Evolutionary conservation across 305 asterid genomes (phyloP).

Genomic region (Fraxinus sp.): DNA sequence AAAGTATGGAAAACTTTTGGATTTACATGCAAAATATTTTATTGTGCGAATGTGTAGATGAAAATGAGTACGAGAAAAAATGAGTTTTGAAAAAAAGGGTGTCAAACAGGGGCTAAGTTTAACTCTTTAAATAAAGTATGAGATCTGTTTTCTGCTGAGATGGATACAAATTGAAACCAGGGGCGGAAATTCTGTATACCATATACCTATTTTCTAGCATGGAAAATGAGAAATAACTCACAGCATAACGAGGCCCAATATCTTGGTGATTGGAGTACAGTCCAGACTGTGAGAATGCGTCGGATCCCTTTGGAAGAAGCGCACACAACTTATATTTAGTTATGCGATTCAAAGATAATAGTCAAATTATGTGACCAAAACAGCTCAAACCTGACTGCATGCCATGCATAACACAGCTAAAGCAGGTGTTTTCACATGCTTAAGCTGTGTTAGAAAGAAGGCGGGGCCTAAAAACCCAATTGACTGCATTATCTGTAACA

Average conservation of each 20-base stretch:
- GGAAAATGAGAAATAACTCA: constrained; percentile 43
- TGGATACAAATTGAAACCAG: not conserved
- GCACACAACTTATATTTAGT: not conserved
- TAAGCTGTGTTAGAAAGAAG: constrained; percentile 75
- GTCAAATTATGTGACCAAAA: constrained; percentile 17
- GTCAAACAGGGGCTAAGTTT: not conserved
- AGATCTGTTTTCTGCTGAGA: not conserved
- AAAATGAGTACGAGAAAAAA: too few relatives aligned
- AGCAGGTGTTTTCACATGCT: constrained; percentile 83
- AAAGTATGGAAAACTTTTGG: too few relatives aligned
- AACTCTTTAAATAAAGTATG: not conserved
- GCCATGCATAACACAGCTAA: constrained; percentile 96
- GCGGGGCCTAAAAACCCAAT: constrained; percentile 96
- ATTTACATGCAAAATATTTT: too few relatives aligned
- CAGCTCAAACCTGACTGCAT: constrained; percentile 77
- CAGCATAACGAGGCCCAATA: constrained; percentile 96
- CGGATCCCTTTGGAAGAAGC: constrained; percentile 64
- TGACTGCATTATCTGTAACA: constrained; percentile 85
- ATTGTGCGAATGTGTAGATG: too few relatives aligned
- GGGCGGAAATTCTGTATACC: not conserved
- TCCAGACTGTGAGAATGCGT: constrained; percentile 98
- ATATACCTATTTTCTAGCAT: not conserved
- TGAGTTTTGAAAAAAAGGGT: too few relatives aligned
- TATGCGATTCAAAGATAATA: not conserved
- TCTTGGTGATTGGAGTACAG: constrained; percentile 98